phyloP scores from a whole-genome alignment of 805 yeast genomes.

The Kodamaea kakaduensis region DNA sequence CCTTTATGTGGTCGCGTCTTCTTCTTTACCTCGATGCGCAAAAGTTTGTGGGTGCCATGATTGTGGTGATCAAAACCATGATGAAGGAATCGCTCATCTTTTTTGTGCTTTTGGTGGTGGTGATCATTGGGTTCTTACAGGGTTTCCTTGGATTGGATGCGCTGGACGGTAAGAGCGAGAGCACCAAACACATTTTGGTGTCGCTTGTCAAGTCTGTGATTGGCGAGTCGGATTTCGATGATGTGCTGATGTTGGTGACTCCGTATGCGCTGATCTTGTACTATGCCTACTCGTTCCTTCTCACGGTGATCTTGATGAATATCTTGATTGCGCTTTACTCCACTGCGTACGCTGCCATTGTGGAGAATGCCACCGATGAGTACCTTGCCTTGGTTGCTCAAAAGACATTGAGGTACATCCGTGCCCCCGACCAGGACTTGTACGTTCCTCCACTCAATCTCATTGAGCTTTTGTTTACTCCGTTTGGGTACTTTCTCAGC shows the following conservation, averaged over 20 bases:
- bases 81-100: constrained; percentile 84
- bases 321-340: constrained; percentile 82
- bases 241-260: constrained; percentile 68
- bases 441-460: constrained; percentile 83
- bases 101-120: constrained; percentile 66
- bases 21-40: constrained; percentile 74
- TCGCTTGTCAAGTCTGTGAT: constrained; percentile 69
- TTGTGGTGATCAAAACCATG: constrained; percentile 79
- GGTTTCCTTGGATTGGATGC: constrained; percentile 85
- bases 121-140: constrained; percentile 77
- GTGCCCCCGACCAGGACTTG: constrained; percentile 85
- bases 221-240: constrained; percentile 69
- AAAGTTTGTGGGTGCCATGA: constrained; percentile 82
- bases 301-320: constrained; percentile 72
- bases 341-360: constrained; percentile 76
- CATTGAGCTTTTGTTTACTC: constrained; percentile 48
- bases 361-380: constrained; percentile 79
- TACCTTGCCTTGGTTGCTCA: constrained; percentile 81
- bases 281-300: constrained; percentile 72
- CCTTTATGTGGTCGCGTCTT: constrained; percentile 80
- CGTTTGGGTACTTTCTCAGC: constrained; percentile 31
- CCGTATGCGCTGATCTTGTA: constrained; percentile 83
- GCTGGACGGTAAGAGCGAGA: constrained; percentile 79
- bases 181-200: constrained; percentile 58
- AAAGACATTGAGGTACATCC: constrained; percentile 74